These are phyloP conservation scores for Ceratobasidium sp. DNA, from an alignment of 1,284 basidiomycete genomes.

Conservation along the genomic window DNA sequence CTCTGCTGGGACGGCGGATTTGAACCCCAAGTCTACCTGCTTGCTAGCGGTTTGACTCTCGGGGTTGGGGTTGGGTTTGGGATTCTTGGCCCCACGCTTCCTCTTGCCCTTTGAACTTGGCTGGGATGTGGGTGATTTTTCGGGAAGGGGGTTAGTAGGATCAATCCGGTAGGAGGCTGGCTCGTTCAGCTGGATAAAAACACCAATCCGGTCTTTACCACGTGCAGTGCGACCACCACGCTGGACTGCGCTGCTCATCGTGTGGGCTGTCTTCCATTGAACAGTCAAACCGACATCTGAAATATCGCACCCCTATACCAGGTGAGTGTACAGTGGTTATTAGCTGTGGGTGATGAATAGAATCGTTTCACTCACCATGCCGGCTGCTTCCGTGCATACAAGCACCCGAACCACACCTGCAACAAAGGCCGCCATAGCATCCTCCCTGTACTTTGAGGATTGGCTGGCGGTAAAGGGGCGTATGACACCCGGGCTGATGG, in stretches of 20 bases:
- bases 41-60: neutral
- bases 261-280: conserved; percentile 3
- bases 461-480: neutral
- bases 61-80: neutral
- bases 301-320: conserved; percentile 30
- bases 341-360: neutral
- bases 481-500: neutral
- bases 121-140: neutral
- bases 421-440: neutral
- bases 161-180: neutral
- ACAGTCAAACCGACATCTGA: neutral
- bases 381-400: conserved; percentile 24
- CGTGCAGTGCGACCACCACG: conserved; percentile 22
- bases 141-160: neutral
- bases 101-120: neutral
- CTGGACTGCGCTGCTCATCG: neutral
- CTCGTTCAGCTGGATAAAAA: neutral
- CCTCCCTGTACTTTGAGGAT: neutral
- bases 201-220: neutral
- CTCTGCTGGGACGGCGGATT: neutral
- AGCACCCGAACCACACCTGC: neutral
- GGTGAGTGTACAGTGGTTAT: no score
- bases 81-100: neutral
- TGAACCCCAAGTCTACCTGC: neutral
- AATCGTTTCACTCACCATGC: conserved; percentile 19